Conservation (phyloP, 2,329 filamentous ascomycete species). For the Diaporthe ampelina region DNA sequence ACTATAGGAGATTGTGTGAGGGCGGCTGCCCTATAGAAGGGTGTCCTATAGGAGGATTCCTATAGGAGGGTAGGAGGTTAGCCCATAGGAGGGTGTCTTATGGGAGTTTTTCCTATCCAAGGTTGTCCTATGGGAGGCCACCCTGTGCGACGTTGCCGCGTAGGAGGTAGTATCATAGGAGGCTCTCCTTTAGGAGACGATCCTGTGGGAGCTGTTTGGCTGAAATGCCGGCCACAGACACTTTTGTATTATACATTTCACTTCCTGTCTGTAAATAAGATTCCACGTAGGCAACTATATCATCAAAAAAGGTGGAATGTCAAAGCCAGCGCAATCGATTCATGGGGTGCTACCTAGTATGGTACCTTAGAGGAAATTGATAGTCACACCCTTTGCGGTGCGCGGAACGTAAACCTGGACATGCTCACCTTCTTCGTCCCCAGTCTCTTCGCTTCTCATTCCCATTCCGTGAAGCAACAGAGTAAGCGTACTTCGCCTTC, state of each 20-base stretch:
- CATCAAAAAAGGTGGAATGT: neutral
- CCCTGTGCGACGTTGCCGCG: no score
- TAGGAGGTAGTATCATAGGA: no score
- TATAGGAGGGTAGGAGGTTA: no score
- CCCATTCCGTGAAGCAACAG: neutral
- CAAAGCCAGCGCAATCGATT: neutral
- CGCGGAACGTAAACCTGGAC: constrained; percentile 6
- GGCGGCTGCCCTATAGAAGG: no score
- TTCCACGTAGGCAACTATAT: neutral
- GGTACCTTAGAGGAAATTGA: neutral
- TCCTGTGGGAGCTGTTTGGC: no score
- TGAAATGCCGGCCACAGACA: neutral
- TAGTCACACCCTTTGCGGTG: neutral
- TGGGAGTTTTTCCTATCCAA: no score
- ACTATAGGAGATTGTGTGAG: no score
- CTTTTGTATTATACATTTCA: neutral
- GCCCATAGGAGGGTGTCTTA: no score
- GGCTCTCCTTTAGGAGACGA: no score
- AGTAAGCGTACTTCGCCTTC: neutral
- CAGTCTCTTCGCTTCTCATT: neutral
- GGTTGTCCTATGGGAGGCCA: no score
- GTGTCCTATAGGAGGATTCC: no score
- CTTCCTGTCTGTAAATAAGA: neutral
- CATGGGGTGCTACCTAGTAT: neutral
- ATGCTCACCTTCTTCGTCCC: neutral